Base-by-base conservation (phyloP, 495 filamentous ascomycete genomes). In the Trichoderma orchidacearum region DNA sequence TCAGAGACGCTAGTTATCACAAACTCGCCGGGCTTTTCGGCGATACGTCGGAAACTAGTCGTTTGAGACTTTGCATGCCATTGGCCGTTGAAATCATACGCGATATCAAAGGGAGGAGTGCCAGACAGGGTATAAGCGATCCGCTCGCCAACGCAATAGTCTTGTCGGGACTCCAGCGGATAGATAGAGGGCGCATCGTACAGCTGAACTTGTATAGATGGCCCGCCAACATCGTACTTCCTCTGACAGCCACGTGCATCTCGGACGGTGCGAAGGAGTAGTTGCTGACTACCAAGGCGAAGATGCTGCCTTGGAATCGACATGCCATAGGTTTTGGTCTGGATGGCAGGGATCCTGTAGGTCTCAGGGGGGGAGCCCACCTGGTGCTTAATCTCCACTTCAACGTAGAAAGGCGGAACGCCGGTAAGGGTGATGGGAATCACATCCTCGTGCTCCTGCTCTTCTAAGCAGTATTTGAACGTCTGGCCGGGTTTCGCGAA, bases 131-230 rank as follows among this genome's bases (percentile, higher is more conserved):
- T 85, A 72, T 93, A 98, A 2, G 88, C 85, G 58, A 97, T 84
- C 31, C 89, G 83, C 64, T 98, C 92, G 52, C 93, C 93, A 30
- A 97, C 91, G 72, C 93, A 98, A 74, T 94, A 95, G 70, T 97
- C 87, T 5, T 76, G 72, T 59, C 84, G 85, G n/a, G 84, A 83
- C 62, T 95, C 89, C n/a, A 95, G 76, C 23, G 80, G 73, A 53
- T 89, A 85, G 59, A 96, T 94, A 13, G 89, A 86, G 12, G 93
- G 93, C 3, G 93, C 87, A 60, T 97, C 90, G 55, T 87, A 91
- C 7, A 98, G 87, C 48, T 88, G 83, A 50, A 96, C 85, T 60
- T 90, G 84, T 28, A 97, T 89, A 18, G 85, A 82, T 1, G 85
- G 78, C 12, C 79, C 71, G 64, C 85, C 80, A 58, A 74, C 73